Conservation (phyloP, 2,329 filamentous ascomycete genomes). For the Thelonectria blattea region DNA sequence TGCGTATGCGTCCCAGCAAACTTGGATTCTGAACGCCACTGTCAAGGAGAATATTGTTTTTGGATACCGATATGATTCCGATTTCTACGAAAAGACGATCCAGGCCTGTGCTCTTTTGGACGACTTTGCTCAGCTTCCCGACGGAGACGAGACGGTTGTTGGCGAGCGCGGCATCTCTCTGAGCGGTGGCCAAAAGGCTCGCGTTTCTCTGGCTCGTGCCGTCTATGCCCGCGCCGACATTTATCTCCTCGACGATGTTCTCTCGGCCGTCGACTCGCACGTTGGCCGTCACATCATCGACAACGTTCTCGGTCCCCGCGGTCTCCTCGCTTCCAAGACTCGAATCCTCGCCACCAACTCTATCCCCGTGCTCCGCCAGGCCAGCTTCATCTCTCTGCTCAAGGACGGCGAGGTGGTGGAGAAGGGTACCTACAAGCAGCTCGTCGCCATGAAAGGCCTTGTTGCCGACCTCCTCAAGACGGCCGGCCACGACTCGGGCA, state of each 20-base stretch:
- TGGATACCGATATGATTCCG: constrained; percentile 89
- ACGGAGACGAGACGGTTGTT: constrained; percentile 95
- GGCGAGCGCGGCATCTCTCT: constrained; percentile 96
- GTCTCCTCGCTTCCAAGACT: constrained; percentile 84
- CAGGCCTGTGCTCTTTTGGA: constrained; percentile 89
- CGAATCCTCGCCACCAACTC: constrained; percentile 94
- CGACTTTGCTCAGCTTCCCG: constrained; percentile 89
- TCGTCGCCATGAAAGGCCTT: constrained; percentile 92
- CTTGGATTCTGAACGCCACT: constrained; percentile 98
- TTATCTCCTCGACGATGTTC: constrained; percentile 90
- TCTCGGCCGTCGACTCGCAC: constrained; percentile 98
- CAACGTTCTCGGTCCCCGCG: constrained; percentile 85
- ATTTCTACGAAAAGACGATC: constrained; percentile 92
- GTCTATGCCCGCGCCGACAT: constrained; percentile 98
- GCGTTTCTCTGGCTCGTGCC: constrained; percentile 87
- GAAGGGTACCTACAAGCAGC: constrained; percentile 86
- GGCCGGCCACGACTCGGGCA: constrained; percentile 64
- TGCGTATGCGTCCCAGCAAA: constrained; percentile 90
- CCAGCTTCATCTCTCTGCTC: constrained; percentile 86
- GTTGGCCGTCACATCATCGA: constrained; percentile 95
- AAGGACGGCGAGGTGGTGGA: constrained; percentile 85
- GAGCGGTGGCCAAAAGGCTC: constrained; percentile 94
- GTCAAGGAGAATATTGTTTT: constrained; percentile 98
- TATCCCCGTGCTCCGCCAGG: constrained; percentile 86
- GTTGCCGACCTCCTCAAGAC: constrained; percentile 85